A percentile compares a stretch with the other conserved stretches of the same genome.
Conservation (phyloP, 805 yeast genomes). For the Starmerella kuoi region DNA sequence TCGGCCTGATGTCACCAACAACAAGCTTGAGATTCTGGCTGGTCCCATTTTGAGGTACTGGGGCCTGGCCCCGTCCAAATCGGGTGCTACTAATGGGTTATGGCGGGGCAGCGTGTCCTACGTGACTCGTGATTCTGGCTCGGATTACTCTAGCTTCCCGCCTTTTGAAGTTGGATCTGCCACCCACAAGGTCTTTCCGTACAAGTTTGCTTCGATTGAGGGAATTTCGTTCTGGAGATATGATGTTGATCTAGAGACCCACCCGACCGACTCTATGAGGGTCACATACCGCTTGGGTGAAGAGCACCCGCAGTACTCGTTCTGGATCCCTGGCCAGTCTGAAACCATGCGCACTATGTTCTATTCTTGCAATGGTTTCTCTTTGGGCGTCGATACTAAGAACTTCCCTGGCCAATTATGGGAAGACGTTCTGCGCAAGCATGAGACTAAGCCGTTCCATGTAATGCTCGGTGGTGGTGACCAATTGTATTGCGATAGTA, state of each 20-base stretch:
- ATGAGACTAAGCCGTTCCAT: constrained; percentile 51
- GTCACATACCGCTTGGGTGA: constrained; percentile 50
- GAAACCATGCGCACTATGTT: constrained; percentile 74
- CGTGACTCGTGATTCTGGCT: constrained; percentile 39
- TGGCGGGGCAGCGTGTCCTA: constrained; percentile 63
- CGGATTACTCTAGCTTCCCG: constrained; percentile 24
- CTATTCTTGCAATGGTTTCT: constrained; percentile 85
- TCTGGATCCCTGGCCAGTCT: constrained; percentile 50
- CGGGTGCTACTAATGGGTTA: constrained; percentile 23
- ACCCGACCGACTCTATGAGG: constrained; percentile 40
- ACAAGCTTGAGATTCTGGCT: constrained; percentile 22
- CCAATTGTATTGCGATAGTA: constrained; percentile 79
- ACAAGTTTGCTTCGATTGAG: constrained; percentile 33
- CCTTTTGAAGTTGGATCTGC: constrained; percentile 25
- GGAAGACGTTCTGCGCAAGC: constrained; percentile 69
- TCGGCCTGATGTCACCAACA: constrained; percentile 7
- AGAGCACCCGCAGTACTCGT: constrained; percentile 40
- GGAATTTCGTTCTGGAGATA: constrained; percentile 51
- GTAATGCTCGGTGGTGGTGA: constrained; percentile 98
- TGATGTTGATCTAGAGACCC: constrained; percentile 39
- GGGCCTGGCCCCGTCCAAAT: constrained; percentile 44
- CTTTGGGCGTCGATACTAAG: constrained; percentile 54
- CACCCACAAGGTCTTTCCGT: constrained; percentile 33
- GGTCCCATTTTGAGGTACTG: constrained; percentile 70
- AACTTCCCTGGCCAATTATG: constrained; percentile 67